Evolutionary conservation across 139 green algal genomes (phyloP), one percentile per base, ranked within the genome.

Genomic region (Haematococcus sp.): DNA sequence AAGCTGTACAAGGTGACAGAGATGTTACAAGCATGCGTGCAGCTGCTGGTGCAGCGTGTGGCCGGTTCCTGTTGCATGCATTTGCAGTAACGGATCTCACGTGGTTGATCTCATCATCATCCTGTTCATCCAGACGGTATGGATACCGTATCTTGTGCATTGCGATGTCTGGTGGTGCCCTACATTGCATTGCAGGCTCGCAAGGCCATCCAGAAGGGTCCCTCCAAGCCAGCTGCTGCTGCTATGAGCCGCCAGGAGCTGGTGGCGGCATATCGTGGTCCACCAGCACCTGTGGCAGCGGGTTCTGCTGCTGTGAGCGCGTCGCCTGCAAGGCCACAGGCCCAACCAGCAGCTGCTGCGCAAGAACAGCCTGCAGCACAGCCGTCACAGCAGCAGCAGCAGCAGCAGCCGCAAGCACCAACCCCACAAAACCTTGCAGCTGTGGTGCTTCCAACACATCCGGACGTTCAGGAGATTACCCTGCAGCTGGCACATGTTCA

Each of bases 161-260:
- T 22, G 9, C 11, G 16, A 16, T 19, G 22, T 65, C 11, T 65
- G 56, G 5, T 4, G 0, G 16, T 66, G 58, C 22, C 16, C 13
- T 19, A 3, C 66, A 40, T 22, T 4, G 4, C 16, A 5, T 34
- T 73, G 40, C 40, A 49, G 72, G 72, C 72, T 1, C 72, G 72
- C 61, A 77, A 77, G 55, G 74, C 74, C 9, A 79, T 79, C 19
- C 30, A 56, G 15, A 79, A 79, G 55, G 74, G 40, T 2, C 65
- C 65, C 9, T 11, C 40, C 0, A 79, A 79, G 40, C 16, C 20
- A 17, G 49, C 63, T n/a, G n/a, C n/a, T n/a, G n/a, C n/a, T n/a
- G n/a, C n/a, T 3, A 35, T 72, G 49, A 55, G 46, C 11, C 70
- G 61, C 13, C 35, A 59, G 35, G 72, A n/a, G 73, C 46, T 58